phyloP scores from a whole-genome alignment of 2,329 filamentous ascomycete genomes.

The Ophiosphaerella korrae region DNA sequence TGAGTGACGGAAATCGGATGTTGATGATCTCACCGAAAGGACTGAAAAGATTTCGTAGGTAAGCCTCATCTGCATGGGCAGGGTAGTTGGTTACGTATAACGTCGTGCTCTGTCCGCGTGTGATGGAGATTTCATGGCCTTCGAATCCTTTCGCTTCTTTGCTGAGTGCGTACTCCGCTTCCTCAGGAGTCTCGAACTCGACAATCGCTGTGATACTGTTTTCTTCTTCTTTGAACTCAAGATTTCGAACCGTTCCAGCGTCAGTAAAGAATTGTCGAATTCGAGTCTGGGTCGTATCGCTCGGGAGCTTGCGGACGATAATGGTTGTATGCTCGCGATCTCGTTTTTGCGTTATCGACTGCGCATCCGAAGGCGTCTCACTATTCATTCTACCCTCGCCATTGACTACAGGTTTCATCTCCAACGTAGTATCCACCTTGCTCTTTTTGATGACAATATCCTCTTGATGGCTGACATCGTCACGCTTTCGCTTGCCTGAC shows the following conservation, averaged over 20 bases:
- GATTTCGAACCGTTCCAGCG: constrained; percentile 80
- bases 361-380: constrained; percentile 44
- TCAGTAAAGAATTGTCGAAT: constrained; percentile 90
- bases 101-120: constrained; percentile 76
- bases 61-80: constrained; percentile 72
- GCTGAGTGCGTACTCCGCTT: constrained; percentile 79
- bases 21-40: constrained; percentile 80
- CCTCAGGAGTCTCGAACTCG: constrained; percentile 81
- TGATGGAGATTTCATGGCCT: constrained; percentile 73
- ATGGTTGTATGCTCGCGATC: constrained; percentile 91
- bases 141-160: constrained; percentile 81
- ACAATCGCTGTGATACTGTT: constrained; percentile 73
- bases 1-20: constrained; percentile 88
- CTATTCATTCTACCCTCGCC: constrained; percentile 24
- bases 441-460: constrained; percentile 70
- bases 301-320: constrained; percentile 77
- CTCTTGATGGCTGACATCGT: constrained; percentile 50
- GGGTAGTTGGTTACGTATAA: constrained; percentile 93
- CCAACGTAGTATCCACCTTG: constrained; percentile 51
- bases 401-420: constrained; percentile 19
- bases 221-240: constrained; percentile 69
- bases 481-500: constrained; percentile 75
- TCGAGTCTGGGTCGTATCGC: constrained; percentile 70
- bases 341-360: constrained; percentile 62
- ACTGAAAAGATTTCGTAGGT: constrained; percentile 68